phyloP scores from a whole-genome alignment of 2,329 filamentous ascomycete species.

The Periconia sp. region DNA sequence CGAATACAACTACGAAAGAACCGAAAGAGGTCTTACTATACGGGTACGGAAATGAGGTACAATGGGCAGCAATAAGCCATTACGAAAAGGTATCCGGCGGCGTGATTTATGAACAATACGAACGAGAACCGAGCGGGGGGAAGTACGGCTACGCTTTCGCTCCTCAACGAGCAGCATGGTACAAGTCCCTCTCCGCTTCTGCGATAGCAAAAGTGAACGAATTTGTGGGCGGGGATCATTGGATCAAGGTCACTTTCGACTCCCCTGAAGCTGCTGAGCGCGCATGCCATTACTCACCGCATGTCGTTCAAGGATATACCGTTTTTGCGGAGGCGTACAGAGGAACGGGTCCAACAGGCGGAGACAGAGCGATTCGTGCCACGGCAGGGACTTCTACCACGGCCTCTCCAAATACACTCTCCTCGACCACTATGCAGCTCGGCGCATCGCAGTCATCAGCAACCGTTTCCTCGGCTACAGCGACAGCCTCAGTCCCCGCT shows the following conservation, averaged over 20 bases:
- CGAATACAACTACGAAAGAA: conserved; percentile 55
- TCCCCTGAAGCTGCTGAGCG: conserved; percentile 56
- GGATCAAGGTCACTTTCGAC: conserved; percentile 71
- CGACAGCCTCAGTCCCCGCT: conserved; percentile 32
- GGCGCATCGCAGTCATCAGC: conserved; percentile 37
- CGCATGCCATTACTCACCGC: conserved; percentile 55
- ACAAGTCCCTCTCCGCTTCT: conserved; percentile 70
- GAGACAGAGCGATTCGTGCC: conserved; percentile 51
- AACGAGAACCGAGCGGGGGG: conserved; percentile 77
- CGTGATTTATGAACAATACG: conserved; percentile 90
- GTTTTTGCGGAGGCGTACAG: conserved; percentile 57
- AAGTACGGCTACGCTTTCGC: conserved; percentile 76
- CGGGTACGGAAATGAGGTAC: conserved; percentile 72
- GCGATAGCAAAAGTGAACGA: conserved; percentile 81
- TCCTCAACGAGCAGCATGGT: conserved; percentile 70
- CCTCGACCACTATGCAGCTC: conserved; percentile 38
- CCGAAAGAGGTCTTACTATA: conserved; percentile 84
- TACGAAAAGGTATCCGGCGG: conserved; percentile 84
- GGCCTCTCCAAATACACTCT: conserved; percentile 42
- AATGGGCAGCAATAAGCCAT: conserved; percentile 86
- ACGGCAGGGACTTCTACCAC: conserved; percentile 28
- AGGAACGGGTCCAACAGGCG: conserved; percentile 50
- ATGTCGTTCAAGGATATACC: conserved; percentile 54
- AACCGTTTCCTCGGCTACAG: conserved; percentile 51
- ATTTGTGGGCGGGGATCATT: conserved; percentile 84